A percentile compares a stretch with the other conserved stretches of the same genome.
Conservation (phyloP, 176 grass and related monocot genomes). For the Carex pumila region DNA sequence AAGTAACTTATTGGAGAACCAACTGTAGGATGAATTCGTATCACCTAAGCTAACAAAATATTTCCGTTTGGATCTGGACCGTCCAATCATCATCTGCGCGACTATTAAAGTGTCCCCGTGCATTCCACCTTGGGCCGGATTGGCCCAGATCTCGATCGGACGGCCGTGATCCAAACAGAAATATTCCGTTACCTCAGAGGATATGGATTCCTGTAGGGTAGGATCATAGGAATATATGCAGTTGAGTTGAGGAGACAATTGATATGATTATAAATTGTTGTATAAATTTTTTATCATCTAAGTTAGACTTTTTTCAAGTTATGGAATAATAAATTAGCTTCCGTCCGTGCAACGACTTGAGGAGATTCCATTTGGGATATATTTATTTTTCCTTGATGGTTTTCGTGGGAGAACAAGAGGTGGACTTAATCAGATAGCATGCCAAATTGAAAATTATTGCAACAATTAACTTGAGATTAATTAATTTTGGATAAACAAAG, state of each 20-base stretch:
- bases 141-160: too few relatives aligned
- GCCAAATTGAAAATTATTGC: background rate
- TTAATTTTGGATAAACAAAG: background rate
- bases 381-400: background rate
- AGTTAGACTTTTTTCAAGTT: background rate
- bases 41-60: too few relatives aligned
- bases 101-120: too few relatives aligned
- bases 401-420: background rate
- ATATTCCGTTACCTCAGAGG: too few relatives aligned
- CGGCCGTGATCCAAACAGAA: too few relatives aligned
- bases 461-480: background rate
- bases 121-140: too few relatives aligned
- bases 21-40: background rate
- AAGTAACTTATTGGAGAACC: background rate
- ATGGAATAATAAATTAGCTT: background rate
- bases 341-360: conserved; percentile 4
- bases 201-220: too few relatives aligned
- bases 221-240: background rate
- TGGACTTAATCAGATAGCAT: background rate
- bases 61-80: too few relatives aligned
- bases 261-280: background rate
- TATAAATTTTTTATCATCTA: background rate
- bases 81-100: too few relatives aligned
- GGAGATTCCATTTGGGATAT: background rate
- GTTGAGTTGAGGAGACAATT: conserved; percentile 19